Conservation (phyloP, 495 filamentous ascomycete species). For the Aspergillus kassunensis region DNA sequence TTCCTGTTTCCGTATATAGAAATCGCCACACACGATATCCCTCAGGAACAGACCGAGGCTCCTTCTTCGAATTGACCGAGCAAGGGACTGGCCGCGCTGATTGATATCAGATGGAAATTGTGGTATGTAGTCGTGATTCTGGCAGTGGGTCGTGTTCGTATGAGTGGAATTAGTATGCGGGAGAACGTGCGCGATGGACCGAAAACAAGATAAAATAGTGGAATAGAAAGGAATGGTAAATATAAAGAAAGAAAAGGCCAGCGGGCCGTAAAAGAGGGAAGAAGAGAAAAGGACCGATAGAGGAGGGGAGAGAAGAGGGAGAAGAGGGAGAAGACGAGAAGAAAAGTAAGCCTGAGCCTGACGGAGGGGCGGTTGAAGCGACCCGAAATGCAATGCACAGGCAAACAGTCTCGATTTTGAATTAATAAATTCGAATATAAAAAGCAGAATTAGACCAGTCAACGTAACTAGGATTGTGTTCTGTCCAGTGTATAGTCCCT, state of each 20-base stretch:
- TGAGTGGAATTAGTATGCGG: constrained; percentile 43
- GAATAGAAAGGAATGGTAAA: constrained; percentile 29
- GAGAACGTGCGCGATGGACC: constrained; percentile 37
- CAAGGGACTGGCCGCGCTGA: too few relatives aligned
- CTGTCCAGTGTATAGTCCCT: too few relatives aligned
- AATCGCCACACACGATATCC: constrained; percentile 5
- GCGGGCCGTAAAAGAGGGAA: constrained; percentile 48
- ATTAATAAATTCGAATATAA: too few relatives aligned
- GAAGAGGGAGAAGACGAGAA: constrained; percentile 19
- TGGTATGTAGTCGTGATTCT: constrained; percentile 5
- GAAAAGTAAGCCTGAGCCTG: constrained; percentile 3
- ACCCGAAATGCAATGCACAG: constrained; percentile 25
- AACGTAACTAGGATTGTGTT: too few relatives aligned
- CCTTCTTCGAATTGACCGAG: not conserved
- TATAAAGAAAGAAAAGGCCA: constrained; percentile 52
- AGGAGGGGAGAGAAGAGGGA: constrained; percentile 12
- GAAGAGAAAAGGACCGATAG: constrained; percentile 21
- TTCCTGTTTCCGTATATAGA: constrained; percentile 21
- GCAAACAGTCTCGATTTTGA: constrained; percentile 4
- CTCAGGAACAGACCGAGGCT: not conserved
- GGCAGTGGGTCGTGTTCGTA: constrained; percentile 1
- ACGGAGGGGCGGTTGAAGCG: constrained; percentile 30
- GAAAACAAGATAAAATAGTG: constrained; percentile 17
- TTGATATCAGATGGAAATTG: too few relatives aligned
- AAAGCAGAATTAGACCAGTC: too few relatives aligned